These are phyloP conservation scores for Talaromyces adpressus DNA, from an alignment of 495 filamentous ascomycete genomes.

Conservation along the genomic window DNA sequence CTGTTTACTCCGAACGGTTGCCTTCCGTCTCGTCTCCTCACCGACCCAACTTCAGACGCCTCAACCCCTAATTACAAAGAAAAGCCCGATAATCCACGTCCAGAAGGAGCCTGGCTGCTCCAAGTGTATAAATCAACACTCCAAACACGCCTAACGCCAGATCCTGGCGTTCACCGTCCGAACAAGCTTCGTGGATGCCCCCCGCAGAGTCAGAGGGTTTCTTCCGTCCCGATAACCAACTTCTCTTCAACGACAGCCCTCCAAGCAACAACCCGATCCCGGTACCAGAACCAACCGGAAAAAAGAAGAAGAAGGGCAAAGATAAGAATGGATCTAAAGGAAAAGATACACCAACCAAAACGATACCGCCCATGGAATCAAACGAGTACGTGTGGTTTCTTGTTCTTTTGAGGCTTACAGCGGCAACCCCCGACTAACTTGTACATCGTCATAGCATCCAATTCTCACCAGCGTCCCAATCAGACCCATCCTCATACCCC, in stretches of 20 bases:
- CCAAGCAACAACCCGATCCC: slow-evolving; percentile 20
- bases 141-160: neutral
- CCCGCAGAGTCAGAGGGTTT: slow-evolving; percentile 40
- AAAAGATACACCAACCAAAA: slow-evolving; percentile 32
- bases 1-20: neutral
- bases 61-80: neutral
- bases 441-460: slow-evolving; percentile 17
- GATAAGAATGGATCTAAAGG: slow-evolving; percentile 23
- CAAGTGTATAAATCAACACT: neutral
- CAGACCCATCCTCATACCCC: slow-evolving; percentile 31
- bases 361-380: slow-evolving; percentile 24
- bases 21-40: neutral
- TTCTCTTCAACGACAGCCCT: slow-evolving; percentile 28
- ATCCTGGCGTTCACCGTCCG: slow-evolving; percentile 2
- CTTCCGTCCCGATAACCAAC: slow-evolving; percentile 37
- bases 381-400: slow-evolving; percentile 30
- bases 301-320: slow-evolving; percentile 41
- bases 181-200: slow-evolving; percentile 33
- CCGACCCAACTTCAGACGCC: slow-evolving; percentile 3
- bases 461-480: slow-evolving; percentile 22
- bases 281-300: slow-evolving; percentile 32
- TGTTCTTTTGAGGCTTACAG: neutral
- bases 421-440: neutral
- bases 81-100: neutral
- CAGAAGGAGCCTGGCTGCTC: neutral